Conservation (phyloP, 768 basidiomycete species). For the Macrolepiota albuminosa region DNA sequence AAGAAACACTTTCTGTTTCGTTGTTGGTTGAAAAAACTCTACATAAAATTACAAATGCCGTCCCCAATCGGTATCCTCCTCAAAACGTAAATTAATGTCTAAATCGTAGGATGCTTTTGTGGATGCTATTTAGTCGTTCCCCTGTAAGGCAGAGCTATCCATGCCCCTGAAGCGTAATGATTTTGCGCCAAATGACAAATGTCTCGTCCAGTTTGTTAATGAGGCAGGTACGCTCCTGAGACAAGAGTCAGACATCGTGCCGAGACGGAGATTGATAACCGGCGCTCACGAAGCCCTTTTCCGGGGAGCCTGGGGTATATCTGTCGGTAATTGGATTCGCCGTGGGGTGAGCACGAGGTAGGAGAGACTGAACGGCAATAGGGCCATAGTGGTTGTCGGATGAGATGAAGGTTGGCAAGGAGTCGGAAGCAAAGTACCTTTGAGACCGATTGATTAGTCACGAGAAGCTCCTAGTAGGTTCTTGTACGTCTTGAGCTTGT, state of each 20-base stretch:
- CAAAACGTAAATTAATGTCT: not conserved
- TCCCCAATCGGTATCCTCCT: not conserved
- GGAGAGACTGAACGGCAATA: conserved; percentile 43
- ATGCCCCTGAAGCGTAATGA: conserved; percentile 16
- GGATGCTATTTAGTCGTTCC: not conserved
- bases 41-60: not conserved
- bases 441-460: conserved; percentile 6
- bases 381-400: conserved; percentile 11
- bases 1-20: not conserved
- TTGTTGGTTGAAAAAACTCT: not conserved
- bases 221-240: conserved; percentile 8
- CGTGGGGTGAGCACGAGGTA: conserved; percentile 50
- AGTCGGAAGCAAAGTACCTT: not conserved
- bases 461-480: not conserved
- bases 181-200: conserved; percentile 21
- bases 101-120: not conserved
- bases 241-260: not conserved
- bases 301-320: conserved; percentile 5
- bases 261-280: not conserved
- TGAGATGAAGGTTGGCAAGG: not conserved
- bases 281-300: conserved; percentile 14
- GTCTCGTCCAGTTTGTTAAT: conserved; percentile 6
- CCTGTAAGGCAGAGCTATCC: not conserved
- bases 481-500: conserved; percentile 5
- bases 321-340: conserved; percentile 47